Conservation (phyloP, 352 stramenopile species). For the Pythium phragmiticola region DNA sequence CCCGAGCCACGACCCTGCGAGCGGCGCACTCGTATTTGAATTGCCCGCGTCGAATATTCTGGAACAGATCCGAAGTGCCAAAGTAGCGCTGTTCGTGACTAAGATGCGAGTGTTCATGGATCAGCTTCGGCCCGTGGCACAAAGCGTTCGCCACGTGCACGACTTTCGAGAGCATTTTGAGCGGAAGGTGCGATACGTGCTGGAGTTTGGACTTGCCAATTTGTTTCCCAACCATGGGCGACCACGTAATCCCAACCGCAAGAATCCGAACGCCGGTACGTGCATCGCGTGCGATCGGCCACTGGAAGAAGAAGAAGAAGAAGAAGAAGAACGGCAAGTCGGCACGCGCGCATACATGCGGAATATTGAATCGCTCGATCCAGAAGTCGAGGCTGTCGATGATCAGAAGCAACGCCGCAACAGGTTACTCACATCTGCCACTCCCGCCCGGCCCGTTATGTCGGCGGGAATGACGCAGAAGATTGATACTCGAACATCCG, state of each 20-base stretch:
- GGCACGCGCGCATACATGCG: conserved; percentile 2
- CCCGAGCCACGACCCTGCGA: conserved; percentile 9
- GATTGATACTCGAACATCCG: conserved; percentile 50
- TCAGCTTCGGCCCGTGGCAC: conserved; percentile 43
- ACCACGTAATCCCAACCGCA: conserved; percentile 30
- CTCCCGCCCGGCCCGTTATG: neutral
- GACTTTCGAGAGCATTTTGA: conserved; percentile 52
- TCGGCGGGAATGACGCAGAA: conserved; percentile 29
- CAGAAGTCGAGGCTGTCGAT: conserved; percentile 25
- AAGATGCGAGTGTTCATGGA: conserved; percentile 48
- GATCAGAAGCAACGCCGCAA: conserved; percentile 39
- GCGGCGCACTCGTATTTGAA: conserved; percentile 43
- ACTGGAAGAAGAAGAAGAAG: conserved; percentile 40
- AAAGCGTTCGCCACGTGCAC: conserved; percentile 35
- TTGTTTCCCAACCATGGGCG: conserved; percentile 53
- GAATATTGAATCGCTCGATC: conserved; percentile 13
- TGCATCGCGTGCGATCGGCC: conserved; percentile 68
- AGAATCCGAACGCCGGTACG: conserved; percentile 35
- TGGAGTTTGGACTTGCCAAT: conserved; percentile 61
- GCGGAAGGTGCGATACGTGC: conserved; percentile 44
- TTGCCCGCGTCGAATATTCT: conserved; percentile 43
- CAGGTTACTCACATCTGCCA: conserved; percentile 17
- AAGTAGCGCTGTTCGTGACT: conserved; percentile 38
- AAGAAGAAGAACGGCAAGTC: conserved; percentile 6
- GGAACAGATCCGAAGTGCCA: conserved; percentile 45